A percentile compares a stretch with the other conserved stretches of the same genome.
phyloP scores from a whole-genome alignment of 208 protist genomes.

The Phytomonas francai region DNA sequence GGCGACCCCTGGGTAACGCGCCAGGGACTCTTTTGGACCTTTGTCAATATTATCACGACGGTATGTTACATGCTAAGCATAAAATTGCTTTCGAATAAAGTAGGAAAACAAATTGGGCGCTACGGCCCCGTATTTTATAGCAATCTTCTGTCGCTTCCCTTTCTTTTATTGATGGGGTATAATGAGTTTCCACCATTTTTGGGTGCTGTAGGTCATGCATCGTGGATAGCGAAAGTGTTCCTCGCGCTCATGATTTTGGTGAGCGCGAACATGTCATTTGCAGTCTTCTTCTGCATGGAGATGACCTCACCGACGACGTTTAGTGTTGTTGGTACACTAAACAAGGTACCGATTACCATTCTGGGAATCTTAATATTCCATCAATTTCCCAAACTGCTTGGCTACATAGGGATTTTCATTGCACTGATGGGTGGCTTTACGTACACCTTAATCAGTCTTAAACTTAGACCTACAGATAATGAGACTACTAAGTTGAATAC shows the following conservation, averaged over 20 bases:
- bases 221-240: conserved; percentile 16
- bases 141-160: conserved; percentile 76
- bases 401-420: conserved; percentile 66
- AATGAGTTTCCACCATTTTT: conserved; percentile 11
- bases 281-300: conserved; percentile 85
- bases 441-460: conserved; percentile 62
- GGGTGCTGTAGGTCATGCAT: conserved; percentile 8
- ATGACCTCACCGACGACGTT: conserved; percentile 87
- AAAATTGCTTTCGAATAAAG: conserved; percentile 43
- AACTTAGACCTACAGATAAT: no score
- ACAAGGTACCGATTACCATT: conserved; percentile 79
- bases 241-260: conserved; percentile 42
- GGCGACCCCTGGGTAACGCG: conserved; percentile 77
- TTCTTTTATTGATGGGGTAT: conserved; percentile 22
- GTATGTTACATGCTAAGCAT: conserved; percentile 85
- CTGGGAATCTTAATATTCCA: conserved; percentile 78
- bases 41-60: conserved; percentile 63
- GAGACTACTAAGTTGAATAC: no score
- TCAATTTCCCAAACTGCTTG: conserved; percentile 58
- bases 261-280: conserved; percentile 75
- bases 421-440: conserved; percentile 63
- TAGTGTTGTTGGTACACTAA: conserved; percentile 78
- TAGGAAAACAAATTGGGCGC: conserved; percentile 51
- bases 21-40: conserved; percentile 73
- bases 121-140: conserved; percentile 87